These are phyloP conservation scores for Magnolia officinalis DNA, from an alignment of 164 flowering plant species.

Conservation along the genomic window DNA sequence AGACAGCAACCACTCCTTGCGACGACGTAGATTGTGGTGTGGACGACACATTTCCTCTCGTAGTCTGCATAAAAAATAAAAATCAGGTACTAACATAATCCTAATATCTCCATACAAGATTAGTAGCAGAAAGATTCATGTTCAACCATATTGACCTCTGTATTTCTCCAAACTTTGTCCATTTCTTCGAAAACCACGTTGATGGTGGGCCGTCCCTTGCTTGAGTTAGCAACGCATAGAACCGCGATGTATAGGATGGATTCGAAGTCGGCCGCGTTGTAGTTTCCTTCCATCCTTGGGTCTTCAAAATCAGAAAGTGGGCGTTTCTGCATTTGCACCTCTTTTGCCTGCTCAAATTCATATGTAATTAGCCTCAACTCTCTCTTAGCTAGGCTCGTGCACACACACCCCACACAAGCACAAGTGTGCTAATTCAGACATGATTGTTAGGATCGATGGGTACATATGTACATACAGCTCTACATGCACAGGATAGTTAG, in stretches of 20 bases:
- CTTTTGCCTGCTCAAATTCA: constrained; percentile 53
- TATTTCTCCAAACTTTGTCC: constrained; percentile 55
- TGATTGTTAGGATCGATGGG: no score
- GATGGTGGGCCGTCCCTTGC: constrained; percentile 62
- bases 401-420: no score
- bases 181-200: constrained; percentile 46
- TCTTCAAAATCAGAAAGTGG: constrained; percentile 58
- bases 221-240: constrained; percentile 60
- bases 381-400: no score
- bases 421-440: no score
- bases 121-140: neutral
- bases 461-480: no score
- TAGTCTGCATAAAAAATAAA: neutral
- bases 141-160: constrained; percentile 26
- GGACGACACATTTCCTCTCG: neutral
- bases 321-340: constrained; percentile 46
- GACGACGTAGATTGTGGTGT: neutral
- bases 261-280: constrained; percentile 41
- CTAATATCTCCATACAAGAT: neutral
- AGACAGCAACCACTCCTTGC: neutral
- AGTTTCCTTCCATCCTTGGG: constrained; percentile 40
- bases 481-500: no score
- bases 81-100: neutral
- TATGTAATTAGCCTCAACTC: no score
- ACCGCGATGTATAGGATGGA: constrained; percentile 60